Percentiles rank a stretch among this genome's conserved stretches.
These are phyloP conservation scores for Podaxis mareebaensis DNA, from an alignment of 768 basidiomycete genomes.

Conservation along the genomic window DNA sequence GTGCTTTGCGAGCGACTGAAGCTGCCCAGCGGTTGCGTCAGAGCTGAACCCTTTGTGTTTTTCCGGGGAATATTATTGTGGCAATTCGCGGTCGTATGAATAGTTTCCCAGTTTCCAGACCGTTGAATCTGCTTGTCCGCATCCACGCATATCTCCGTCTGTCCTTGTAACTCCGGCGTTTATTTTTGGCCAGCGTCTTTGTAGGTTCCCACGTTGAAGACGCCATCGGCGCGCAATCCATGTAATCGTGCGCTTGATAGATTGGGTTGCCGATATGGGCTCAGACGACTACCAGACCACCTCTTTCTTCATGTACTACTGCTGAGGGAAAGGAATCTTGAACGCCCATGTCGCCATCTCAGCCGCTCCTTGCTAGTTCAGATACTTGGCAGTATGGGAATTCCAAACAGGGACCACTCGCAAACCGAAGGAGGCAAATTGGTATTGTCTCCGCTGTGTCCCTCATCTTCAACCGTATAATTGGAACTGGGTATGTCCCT, in stretches of 20 bases:
- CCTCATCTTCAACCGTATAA: constrained; percentile 39
- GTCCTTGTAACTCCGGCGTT: too few relatives aligned
- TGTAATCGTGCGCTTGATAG: not conserved
- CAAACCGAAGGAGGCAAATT: constrained; percentile 18
- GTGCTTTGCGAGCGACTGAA: constrained; percentile 9
- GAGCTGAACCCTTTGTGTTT: not conserved
- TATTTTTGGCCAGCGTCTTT: not conserved
- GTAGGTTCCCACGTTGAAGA: not conserved
- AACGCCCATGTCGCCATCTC: not conserved
- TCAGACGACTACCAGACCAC: not conserved
- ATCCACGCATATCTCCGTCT: too few relatives aligned
- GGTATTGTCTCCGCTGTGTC: constrained; percentile 34
- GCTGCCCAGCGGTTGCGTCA: not conserved
- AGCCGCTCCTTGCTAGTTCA: not conserved
- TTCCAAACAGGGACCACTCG: not conserved
- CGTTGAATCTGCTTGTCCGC: too few relatives aligned
- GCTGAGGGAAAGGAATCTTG: not conserved
- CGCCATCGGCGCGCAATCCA: not conserved
- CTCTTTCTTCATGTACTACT: not conserved
- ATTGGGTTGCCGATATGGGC: not conserved
- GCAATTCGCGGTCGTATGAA: not conserved
- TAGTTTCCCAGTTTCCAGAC: not conserved
- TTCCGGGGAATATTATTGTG: not conserved
- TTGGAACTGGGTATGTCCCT: constrained; percentile 33
- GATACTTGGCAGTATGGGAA: not conserved